A percentile compares a stretch with the other conserved stretches of the same genome.
Conservation (phyloP, 306 rosid species). For the Cucurbita maxima region DNA sequence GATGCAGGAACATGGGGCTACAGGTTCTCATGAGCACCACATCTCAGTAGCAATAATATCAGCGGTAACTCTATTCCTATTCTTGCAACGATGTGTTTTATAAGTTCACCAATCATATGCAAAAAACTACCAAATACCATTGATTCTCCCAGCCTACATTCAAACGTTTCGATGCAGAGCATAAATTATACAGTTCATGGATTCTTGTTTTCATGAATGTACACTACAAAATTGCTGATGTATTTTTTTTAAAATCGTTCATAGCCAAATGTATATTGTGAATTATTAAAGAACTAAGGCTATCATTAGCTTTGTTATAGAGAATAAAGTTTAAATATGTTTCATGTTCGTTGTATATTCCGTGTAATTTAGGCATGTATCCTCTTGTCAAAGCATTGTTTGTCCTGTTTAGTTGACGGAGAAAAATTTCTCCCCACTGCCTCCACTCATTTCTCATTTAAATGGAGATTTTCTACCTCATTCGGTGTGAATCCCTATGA, state of each 20-base stretch:
- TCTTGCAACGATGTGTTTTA: conserved; percentile 22
- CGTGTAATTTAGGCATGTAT: no score
- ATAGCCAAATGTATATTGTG: not conserved
- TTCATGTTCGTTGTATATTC: not conserved
- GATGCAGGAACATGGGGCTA: conserved; percentile 37
- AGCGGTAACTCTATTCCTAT: conserved; percentile 29
- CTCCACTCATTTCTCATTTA: no score
- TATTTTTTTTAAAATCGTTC: not conserved
- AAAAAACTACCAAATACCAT: not conserved
- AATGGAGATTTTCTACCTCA: no score
- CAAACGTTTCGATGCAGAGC: not conserved
- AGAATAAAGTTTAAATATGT: not conserved
- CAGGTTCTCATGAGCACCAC: conserved; percentile 29
- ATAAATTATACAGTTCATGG: not conserved
- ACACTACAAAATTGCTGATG: not conserved
- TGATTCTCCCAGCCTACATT: not conserved
- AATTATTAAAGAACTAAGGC: not conserved
- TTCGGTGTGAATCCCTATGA: no score
- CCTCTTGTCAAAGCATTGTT: no score
- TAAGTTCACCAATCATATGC: no score
- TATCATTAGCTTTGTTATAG: not conserved
- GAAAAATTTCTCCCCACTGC: no score
- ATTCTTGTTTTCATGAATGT: not conserved
- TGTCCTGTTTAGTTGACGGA: no score
- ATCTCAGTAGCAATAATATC: conserved; percentile 25